Base-by-base conservation (phyloP, 768 basidiomycete species). In the Trametes cubensis region DNA sequence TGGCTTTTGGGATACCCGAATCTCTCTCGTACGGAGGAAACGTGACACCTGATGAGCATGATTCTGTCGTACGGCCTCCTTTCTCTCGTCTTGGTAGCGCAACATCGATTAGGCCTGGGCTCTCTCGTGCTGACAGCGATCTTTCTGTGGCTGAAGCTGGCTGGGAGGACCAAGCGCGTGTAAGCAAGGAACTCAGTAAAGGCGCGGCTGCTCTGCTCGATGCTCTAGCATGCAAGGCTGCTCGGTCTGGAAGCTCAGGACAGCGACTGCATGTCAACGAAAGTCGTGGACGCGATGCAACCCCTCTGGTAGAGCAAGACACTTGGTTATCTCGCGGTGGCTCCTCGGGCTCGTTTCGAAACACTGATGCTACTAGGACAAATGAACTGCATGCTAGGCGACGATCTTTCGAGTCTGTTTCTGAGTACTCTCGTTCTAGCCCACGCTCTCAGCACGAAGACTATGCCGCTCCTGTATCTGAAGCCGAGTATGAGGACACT, bases 181-280 rank as follows among this genome's bases (percentile, higher is more conserved):
- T 70, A 6, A 71, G 77, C 49, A 73, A 75, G 18, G 65, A 73
- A 39, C 63, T 78, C 41, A 84, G 82, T 60, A 66, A 70, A n/a
- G 83, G 80, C 13, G 81, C 83, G 1, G 79, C 82, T 61, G 80
- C 75, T 34, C 69, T 85, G 45, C 81, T 85, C 61, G 75, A 73
- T 58, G 74, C 74, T 17, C 63, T 83, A 73, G 26, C 64, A 76
- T 74, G 54, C 15, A 64, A 34, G 11, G 25, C 56, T 38, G 20
- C 28, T 8, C 41, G 26, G 13, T 58, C 62, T 30, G n/a, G 26
- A 20, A 20, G 26, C 39, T 52, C 15, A 5, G n/a, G 25, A 14
- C 48, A 44, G 5, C 30, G 30, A 2, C 14, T 26, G 26, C 38
- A 13, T 15, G 5, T 3, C n/a, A 23, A 8, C 6, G 47, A 10